Percentiles rank a stretch among this genome's conserved stretches.
These are phyloP conservation scores for Solanum boliviense DNA, from an alignment of 257 asterid species.

Conservation along the genomic window DNA sequence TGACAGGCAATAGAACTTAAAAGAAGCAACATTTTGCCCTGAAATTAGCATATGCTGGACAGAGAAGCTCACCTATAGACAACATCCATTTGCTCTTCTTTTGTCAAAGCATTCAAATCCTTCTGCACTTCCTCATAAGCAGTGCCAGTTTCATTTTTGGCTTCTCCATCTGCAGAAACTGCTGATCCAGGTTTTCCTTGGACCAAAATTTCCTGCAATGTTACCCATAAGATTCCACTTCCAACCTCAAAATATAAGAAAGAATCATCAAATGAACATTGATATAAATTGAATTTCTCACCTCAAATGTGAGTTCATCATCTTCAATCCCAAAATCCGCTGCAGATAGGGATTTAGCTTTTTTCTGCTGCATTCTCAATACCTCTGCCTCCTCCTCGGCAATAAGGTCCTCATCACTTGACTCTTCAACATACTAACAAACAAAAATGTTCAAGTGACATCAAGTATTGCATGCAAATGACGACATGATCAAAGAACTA, in stretches of 20 bases:
- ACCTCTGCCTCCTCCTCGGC: slow-evolving; percentile 76
- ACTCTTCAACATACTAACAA: slow-evolving; percentile 21
- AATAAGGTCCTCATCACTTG: slow-evolving; percentile 74
- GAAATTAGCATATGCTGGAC: background rate
- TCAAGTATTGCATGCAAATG: background rate
- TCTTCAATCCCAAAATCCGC: slow-evolving; percentile 79
- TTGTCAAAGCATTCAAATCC: slow-evolving; percentile 62
- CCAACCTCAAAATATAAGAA: background rate
- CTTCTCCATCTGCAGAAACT: slow-evolving; percentile 29
- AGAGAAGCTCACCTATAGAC: slow-evolving; percentile 52
- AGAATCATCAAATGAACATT: background rate
- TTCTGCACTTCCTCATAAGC: slow-evolving; percentile 54
- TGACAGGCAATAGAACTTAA: background rate
- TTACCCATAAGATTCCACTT: background rate
- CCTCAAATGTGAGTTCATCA: slow-evolving; percentile 71
- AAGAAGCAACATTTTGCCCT: background rate
- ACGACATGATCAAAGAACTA: background rate
- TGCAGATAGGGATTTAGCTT: slow-evolving; percentile 33
- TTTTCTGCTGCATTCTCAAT: slow-evolving; percentile 48
- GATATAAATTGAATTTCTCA: slow-evolving; percentile 11
- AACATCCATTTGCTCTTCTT: slow-evolving; percentile 88
- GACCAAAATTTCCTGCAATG: slow-evolving; percentile 54
- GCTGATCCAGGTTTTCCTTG: slow-evolving; percentile 29
- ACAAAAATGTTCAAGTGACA: slow-evolving; percentile 5
- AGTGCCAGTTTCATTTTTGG: slow-evolving; percentile 31